Conservation (phyloP, 192 early-diverging fungal genomes). For the Radiomyces spectabilis region DNA sequence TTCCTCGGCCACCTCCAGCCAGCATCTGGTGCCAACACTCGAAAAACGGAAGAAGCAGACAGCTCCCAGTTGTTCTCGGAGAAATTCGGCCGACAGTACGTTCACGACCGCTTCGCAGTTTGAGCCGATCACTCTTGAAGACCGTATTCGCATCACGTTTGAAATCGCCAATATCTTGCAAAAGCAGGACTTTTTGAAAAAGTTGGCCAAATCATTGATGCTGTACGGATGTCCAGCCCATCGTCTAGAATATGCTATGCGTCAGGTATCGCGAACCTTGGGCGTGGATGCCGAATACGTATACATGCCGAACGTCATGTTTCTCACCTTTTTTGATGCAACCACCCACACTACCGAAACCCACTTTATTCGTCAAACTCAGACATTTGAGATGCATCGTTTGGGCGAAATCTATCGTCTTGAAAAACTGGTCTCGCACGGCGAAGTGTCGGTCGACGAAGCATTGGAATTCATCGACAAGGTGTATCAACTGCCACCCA, state of each 20-base stretch:
- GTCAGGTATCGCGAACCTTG: constrained; percentile 50
- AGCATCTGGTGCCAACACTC: constrained; percentile 19
- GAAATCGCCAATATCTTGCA: constrained; percentile 63
- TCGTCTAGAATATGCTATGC: constrained; percentile 57
- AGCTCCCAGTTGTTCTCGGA: constrained; percentile 12
- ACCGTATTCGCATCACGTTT: constrained; percentile 41
- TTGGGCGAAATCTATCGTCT: constrained; percentile 55
- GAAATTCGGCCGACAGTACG: constrained; percentile 20
- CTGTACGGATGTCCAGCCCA: constrained; percentile 62
- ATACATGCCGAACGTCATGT: constrained; percentile 64
- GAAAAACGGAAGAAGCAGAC: constrained; percentile 12
- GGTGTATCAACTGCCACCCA: constrained; percentile 43
- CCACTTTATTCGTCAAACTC: constrained; percentile 52
- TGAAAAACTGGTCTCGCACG: constrained; percentile 56
- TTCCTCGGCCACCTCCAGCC: constrained; percentile 4
- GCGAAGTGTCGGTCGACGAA: constrained; percentile 53
- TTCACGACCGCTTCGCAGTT: constrained; percentile 24
- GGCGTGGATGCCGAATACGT: constrained; percentile 60
- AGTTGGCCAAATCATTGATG: constrained; percentile 59
- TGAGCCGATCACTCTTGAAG: constrained; percentile 34
- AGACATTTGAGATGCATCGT: constrained; percentile 63
- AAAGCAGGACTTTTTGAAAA: constrained; percentile 57
- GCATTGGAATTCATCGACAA: constrained; percentile 54
- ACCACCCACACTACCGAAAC: constrained; percentile 70
- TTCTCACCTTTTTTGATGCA: constrained; percentile 63